These are phyloP conservation scores for Fusarium newnesense DNA, from an alignment of 2,329 filamentous ascomycete species.

Conservation along the genomic window DNA sequence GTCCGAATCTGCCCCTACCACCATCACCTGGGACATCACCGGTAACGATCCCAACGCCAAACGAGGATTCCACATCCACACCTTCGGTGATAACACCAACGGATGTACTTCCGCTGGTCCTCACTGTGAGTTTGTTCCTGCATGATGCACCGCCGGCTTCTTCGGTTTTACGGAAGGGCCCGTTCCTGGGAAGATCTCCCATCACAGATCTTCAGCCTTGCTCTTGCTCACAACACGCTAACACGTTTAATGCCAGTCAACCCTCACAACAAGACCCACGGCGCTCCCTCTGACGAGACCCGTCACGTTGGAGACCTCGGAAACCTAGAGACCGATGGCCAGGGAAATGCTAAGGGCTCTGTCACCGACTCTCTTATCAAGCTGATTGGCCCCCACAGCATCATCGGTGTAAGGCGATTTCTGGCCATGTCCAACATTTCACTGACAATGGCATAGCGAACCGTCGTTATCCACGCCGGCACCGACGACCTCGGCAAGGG, in stretches of 20 bases:
- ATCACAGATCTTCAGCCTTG: background rate
- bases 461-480: constrained; percentile 92
- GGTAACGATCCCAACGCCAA: constrained; percentile 95
- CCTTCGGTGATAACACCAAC: constrained; percentile 99
- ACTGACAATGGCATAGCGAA: constrained; percentile 70
- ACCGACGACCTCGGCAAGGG: constrained; percentile 97
- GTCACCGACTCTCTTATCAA: constrained; percentile 86
- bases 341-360: constrained; percentile 89
- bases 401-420: constrained; percentile 78
- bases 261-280: constrained; percentile 92
- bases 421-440: background rate
- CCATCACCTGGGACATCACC: constrained; percentile 89
- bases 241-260: constrained; percentile 74
- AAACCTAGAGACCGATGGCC: constrained; percentile 94
- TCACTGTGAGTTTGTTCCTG: constrained; percentile 77
- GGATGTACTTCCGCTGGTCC: constrained; percentile 98
- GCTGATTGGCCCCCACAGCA: constrained; percentile 94
- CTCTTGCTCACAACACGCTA: constrained; percentile 7
- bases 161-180: background rate
- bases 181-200: background rate
- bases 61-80: constrained; percentile 98
- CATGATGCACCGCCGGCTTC: background rate
- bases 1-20: constrained; percentile 83
- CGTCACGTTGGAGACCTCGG: constrained; percentile 98
- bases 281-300: constrained; percentile 81